These are phyloP conservation scores for Talaromyces wortmannii DNA, from an alignment of 495 filamentous ascomycete species.

Conservation along the genomic window DNA sequence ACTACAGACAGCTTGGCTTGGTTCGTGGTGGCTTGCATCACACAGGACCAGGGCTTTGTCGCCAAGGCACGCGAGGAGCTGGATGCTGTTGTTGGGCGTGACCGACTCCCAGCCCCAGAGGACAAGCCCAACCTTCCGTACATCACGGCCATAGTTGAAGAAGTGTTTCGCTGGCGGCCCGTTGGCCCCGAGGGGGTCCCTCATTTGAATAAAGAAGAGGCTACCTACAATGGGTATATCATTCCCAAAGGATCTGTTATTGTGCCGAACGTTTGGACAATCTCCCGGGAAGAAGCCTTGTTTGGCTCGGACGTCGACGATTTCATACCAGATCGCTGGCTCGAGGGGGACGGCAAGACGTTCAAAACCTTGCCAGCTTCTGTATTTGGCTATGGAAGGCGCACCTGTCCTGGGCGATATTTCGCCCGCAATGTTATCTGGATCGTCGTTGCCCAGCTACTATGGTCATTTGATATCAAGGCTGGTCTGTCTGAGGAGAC, in stretches of 20 bases:
- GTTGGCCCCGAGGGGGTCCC: slow-evolving; percentile 28
- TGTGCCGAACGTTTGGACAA: slow-evolving; percentile 8
- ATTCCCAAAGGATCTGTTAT: slow-evolving; percentile 10
- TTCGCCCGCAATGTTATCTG: slow-evolving; percentile 20
- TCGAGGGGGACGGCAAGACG: slow-evolving; percentile 10
- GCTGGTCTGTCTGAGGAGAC: slow-evolving; percentile 2
- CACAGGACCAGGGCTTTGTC: slow-evolving; percentile 15
- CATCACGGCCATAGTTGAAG: slow-evolving; percentile 39
- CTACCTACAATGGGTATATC: slow-evolving; percentile 7
- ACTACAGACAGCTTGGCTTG: slow-evolving; percentile 8
- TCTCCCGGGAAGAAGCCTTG: slow-evolving; percentile 6
- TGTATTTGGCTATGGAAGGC: slow-evolving; percentile 22
- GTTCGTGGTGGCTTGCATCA: slow-evolving; percentile 13
- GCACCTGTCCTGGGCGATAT: slow-evolving; percentile 19
- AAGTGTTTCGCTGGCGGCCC: slow-evolving; percentile 47
- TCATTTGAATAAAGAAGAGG: slow-evolving; percentile 7
- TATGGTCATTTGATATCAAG: slow-evolving; percentile 28
- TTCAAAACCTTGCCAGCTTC: slow-evolving; percentile 3
- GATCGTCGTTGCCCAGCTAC: slow-evolving; percentile 14
- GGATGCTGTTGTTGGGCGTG: slow-evolving; percentile 6
- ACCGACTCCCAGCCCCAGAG: slow-evolving; percentile 12
- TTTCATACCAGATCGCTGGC: slow-evolving; percentile 21
- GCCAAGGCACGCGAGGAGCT: slow-evolving; percentile 41
- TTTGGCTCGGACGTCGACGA: slow-evolving; percentile 11
- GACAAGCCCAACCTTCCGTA: slow-evolving; percentile 39